Conservation (phyloP, 1,139 yeast species). For the Diutina neorugosa region DNA sequence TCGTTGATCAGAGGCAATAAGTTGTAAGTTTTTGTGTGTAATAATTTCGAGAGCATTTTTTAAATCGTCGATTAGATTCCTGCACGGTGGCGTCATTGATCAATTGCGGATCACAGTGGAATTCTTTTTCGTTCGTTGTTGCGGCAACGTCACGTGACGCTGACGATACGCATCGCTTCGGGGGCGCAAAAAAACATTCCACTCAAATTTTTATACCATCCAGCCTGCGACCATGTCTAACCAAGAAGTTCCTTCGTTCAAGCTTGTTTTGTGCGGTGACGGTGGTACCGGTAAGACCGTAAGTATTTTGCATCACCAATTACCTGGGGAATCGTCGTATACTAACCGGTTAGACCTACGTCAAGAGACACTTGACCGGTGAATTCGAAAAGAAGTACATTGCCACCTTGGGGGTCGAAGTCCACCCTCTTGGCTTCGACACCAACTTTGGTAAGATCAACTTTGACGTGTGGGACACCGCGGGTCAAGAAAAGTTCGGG, state of each 20-base stretch:
- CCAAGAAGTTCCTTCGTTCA: conserved; percentile 73
- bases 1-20: conserved; percentile 14
- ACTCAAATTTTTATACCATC: not conserved
- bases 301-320: not conserved
- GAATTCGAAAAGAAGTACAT: conserved; percentile 98
- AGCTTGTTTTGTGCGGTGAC: conserved; percentile 97
- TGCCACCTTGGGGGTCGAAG: conserved; percentile 99
- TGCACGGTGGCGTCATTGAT: too few species aligned
- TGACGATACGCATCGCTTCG: not conserved
- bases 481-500: conserved; percentile 99
- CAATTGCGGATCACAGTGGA: not conserved
- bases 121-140: not conserved
- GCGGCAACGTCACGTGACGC: not conserved
- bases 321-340: not conserved
- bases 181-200: conserved; percentile 1
- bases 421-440: conserved; percentile 96
- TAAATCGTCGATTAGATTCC: not conserved
- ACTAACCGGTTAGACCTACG: conserved; percentile 47
- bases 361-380: conserved; percentile 99
- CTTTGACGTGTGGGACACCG: conserved; percentile 99
- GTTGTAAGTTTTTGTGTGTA: conserved; percentile 9
- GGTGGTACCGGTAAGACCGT: conserved; percentile 92
- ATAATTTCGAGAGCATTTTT: not conserved
- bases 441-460: conserved; percentile 98
- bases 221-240: not conserved